Conservation (phyloP, 2,329 filamentous ascomycete species). For the Rutstroemia sp. region DNA sequence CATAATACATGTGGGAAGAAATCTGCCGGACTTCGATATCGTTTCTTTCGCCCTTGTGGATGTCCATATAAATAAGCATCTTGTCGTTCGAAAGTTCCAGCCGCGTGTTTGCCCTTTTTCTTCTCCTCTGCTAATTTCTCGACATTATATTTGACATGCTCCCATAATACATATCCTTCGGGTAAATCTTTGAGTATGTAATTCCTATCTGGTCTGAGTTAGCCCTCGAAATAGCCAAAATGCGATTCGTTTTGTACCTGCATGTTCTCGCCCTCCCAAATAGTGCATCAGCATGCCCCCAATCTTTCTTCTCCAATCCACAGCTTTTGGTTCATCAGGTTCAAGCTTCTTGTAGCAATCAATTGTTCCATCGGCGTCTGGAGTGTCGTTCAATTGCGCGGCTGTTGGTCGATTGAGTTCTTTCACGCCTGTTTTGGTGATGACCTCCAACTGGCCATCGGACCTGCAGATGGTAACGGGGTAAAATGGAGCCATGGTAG, state of each 20-base stretch:
- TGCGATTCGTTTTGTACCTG: background rate
- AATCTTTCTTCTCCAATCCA: constrained; percentile 51
- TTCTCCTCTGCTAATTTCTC: constrained; percentile 34
- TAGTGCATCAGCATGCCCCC: constrained; percentile 49
- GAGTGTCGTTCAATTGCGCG: constrained; percentile 43
- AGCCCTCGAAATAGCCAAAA: background rate
- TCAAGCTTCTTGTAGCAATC: constrained; percentile 47
- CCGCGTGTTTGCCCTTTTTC: constrained; percentile 34
- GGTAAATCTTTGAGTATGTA: constrained; percentile 48
- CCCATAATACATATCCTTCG: constrained; percentile 49
- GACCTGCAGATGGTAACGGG: constrained; percentile 22
- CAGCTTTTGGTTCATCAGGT: constrained; percentile 42
- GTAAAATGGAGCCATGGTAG: constrained; percentile 20
- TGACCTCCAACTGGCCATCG: constrained; percentile 23
- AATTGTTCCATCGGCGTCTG: constrained; percentile 43
- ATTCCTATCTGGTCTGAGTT: constrained; percentile 26
- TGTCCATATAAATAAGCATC: constrained; percentile 56
- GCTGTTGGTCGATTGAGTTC: constrained; percentile 43
- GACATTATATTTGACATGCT: constrained; percentile 46
- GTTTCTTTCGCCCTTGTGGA: constrained; percentile 47
- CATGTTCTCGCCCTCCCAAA: constrained; percentile 31
- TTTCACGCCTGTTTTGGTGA: constrained; percentile 16
- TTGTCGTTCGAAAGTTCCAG: constrained; percentile 45
- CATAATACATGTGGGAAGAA: constrained; percentile 54
- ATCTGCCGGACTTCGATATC: constrained; percentile 49